phyloP scores from a whole-genome alignment of 2,329 filamentous ascomycete genomes.

The Neoascochyta sp. region DNA sequence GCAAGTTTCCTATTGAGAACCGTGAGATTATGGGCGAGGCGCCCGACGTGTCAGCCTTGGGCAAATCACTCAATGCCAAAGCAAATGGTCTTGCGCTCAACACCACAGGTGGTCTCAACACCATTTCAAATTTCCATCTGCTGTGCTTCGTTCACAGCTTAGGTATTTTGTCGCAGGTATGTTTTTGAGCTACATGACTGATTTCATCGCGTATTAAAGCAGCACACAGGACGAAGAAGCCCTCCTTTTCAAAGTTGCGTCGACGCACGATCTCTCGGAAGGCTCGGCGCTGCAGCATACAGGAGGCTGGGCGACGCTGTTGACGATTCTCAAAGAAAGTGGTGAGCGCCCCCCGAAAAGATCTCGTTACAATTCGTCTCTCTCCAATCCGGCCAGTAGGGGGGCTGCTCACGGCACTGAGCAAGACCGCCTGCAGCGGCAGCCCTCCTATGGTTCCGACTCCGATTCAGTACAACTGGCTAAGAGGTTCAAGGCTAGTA shows the following conservation, averaged over 20 bases:
- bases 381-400: slow-evolving; percentile 33
- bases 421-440: slow-evolving; percentile 16
- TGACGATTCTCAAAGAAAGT: slow-evolving; percentile 91
- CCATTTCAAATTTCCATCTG: slow-evolving; percentile 89
- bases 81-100: slow-evolving; percentile 52
- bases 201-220: slow-evolving; percentile 1
- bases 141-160: slow-evolving; percentile 81
- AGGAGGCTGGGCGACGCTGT: slow-evolving; percentile 88
- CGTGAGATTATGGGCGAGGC: slow-evolving; percentile 79
- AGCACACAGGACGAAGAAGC: slow-evolving; percentile 74
- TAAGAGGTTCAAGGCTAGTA: slow-evolving; percentile 64
- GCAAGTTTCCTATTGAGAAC: slow-evolving; percentile 86
- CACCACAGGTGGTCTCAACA: slow-evolving; percentile 60
- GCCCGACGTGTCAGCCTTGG: slow-evolving; percentile 70
- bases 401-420: slow-evolving; percentile 38
- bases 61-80: slow-evolving; percentile 62
- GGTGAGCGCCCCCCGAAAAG: slow-evolving; percentile 92
- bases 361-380: slow-evolving; percentile 29
- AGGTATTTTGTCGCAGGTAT: slow-evolving; percentile 79
- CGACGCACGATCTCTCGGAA: slow-evolving; percentile 73
- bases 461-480: slow-evolving; percentile 58
- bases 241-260: slow-evolving; percentile 80
- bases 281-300: slow-evolving; percentile 80
- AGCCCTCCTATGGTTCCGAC: slow-evolving; percentile 41
- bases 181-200: slow-evolving; percentile 1